Base-by-base conservation (phyloP, 2,329 filamentous ascomycete genomes). In the Sporothrix humicola region DNA sequence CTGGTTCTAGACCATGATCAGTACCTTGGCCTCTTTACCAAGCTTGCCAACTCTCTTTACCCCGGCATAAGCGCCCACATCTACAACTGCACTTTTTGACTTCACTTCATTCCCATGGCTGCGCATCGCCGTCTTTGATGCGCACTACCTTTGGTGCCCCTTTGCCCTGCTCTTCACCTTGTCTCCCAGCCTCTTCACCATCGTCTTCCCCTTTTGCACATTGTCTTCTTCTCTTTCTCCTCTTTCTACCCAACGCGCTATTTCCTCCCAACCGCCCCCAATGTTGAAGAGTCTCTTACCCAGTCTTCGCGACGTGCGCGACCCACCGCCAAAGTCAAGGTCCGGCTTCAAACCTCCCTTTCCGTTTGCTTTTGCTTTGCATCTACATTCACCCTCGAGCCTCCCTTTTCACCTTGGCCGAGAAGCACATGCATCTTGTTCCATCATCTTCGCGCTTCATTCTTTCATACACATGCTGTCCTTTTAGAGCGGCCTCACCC, bases 241-340 rank as follows among this genome's bases (percentile, higher is more conserved):
- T 70, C 54, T 44, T 31, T 26, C 52, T 66, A 17, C 17, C 37
- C 46, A 50, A 26, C 66, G 10, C 42, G 52, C 65, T 12, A 48
- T 48, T 56, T 9, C n/a, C 48, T 42, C 31, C 66, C 37, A 23
- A 61, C 13, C 46, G 52, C 59, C 74, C 50, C 59, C 73, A 69
- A 79, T 79, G 78, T 76, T 79, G 75, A 78, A 79, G 66, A 73
- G 76, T 65, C 71, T 76, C 3, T 72, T 79, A 13, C 78, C 78
- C 69, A 77, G 77, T 72, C 76, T 79, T 72, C 78, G 78, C 73
- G 78, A 79, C 71, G 74, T 71, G 74, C 75, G 75, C 63, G 78
- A 79, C 68, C 66, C 75, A 73, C 74, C 77, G 72, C 73, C 78
- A 69, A 79, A 79, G 75, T 76, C 77, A 79, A 79, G 78, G 78